These are phyloP conservation scores for Amniculicola lignicola DNA, from an alignment of 495 filamentous ascomycete species.

Conservation along the genomic window DNA sequence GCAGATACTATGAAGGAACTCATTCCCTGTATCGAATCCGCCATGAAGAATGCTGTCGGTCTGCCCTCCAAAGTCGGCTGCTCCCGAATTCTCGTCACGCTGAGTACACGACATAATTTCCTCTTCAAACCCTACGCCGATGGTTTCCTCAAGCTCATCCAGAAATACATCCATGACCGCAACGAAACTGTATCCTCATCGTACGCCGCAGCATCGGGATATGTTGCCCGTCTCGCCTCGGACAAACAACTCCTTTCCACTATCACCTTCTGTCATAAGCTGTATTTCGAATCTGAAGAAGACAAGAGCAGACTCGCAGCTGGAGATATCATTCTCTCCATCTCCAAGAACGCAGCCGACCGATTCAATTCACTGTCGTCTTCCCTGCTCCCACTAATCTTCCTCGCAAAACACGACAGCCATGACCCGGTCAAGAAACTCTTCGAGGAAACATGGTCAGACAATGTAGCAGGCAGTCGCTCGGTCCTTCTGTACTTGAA, in stretches of 20 bases:
- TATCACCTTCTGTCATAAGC: conserved; percentile 59
- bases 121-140: conserved; percentile 75
- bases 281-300: conserved; percentile 74
- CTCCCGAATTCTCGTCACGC: conserved; percentile 77
- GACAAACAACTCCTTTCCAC: conserved; percentile 67
- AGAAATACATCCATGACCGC: conserved; percentile 77
- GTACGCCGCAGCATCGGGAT: conserved; percentile 83
- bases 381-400: conserved; percentile 78
- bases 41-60: conserved; percentile 80
- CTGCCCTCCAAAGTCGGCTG: conserved; percentile 92
- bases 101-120: conserved; percentile 72
- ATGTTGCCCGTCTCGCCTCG: conserved; percentile 71
- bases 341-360: conserved; percentile 82
- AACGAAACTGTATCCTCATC: conserved; percentile 86
- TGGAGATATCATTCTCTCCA: conserved; percentile 71
- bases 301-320: conserved; percentile 67
- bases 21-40: conserved; percentile 65
- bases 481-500: conserved; percentile 76
- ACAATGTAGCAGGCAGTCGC: conserved; percentile 80
- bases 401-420: conserved; percentile 79
- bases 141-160: conserved; percentile 68
- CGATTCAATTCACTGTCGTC: conserved; percentile 74
- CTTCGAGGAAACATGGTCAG: conserved; percentile 80
- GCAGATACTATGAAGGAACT: conserved; percentile 68
- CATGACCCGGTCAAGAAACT: conserved; percentile 70